phyloP scores from a whole-genome alignment of 495 filamentous ascomycete species.

The Clavariopsis aquatica region DNA sequence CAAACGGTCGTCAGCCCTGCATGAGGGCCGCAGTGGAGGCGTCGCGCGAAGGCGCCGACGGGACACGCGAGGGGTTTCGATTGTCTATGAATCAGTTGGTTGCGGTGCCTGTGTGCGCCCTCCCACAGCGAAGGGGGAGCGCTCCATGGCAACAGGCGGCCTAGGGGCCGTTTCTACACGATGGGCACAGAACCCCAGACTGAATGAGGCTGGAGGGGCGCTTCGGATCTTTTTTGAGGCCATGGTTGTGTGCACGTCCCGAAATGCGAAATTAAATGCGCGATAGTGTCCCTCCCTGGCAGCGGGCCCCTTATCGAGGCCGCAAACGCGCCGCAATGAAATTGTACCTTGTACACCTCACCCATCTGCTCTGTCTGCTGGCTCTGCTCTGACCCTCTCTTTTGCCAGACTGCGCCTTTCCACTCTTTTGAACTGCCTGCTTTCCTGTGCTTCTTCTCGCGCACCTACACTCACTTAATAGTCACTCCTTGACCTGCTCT shows the following conservation, averaged over 20 bases:
- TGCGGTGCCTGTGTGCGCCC: not conserved
- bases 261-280: constrained; percentile 25
- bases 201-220: constrained; percentile 22
- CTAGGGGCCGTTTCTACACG: constrained; percentile 16
- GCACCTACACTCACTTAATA: constrained; percentile 4
- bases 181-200: constrained; percentile 17
- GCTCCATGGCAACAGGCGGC: not conserved
- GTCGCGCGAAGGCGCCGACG: constrained; percentile 8
- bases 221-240: constrained; percentile 14
- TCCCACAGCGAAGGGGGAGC: not conserved
- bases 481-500: not conserved
- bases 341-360: constrained; percentile 31
- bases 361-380: not conserved
- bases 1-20: constrained; percentile 35
- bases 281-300: constrained; percentile 17
- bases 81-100: constrained; percentile 9
- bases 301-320: constrained; percentile 30
- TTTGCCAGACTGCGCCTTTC: constrained; percentile 23
- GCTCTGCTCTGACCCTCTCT: constrained; percentile 8
- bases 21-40: constrained; percentile 17
- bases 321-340: constrained; percentile 18
- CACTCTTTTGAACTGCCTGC: constrained; percentile 17
- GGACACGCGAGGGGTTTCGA: constrained; percentile 16
- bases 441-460: not conserved
- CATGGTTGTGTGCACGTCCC: constrained; percentile 8